Percentiles rank a stretch among this genome's conserved stretches.
phyloP scores from a whole-genome alignment of 192 early-diverging fungal species.

The Coemansia sp. region DNA sequence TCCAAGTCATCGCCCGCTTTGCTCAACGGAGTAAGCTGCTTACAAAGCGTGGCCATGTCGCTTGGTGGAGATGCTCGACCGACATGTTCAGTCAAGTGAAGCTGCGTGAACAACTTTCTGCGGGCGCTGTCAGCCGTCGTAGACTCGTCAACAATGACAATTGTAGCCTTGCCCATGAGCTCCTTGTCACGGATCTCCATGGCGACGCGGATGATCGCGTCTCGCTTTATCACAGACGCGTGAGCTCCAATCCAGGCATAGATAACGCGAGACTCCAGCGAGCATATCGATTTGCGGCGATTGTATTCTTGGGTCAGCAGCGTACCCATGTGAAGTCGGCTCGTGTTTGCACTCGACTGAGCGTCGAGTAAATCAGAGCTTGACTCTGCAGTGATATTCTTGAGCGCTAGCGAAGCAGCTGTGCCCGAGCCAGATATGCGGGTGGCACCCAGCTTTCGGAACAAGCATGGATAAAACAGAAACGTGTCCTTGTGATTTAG shows the following conservation, averaged over 20 bases:
- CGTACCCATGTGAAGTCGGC: background rate
- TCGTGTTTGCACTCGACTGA: background rate
- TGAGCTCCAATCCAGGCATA: slow-evolving; percentile 52
- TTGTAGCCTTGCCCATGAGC: slow-evolving; percentile 30
- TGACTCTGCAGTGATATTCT: background rate
- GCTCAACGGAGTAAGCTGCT: slow-evolving; percentile 34
- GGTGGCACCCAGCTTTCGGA: slow-evolving; percentile 12
- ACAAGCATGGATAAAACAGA: slow-evolving; percentile 46
- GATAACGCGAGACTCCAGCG: slow-evolving; percentile 37
- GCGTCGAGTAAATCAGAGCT: background rate
- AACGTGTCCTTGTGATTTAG: slow-evolving; percentile 55
- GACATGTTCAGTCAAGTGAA: slow-evolving; percentile 29
- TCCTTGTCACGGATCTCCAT: slow-evolving; percentile 53
- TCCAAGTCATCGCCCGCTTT: slow-evolving; percentile 42
- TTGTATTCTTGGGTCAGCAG: slow-evolving; percentile 41
- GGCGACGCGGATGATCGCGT: slow-evolving; percentile 45
- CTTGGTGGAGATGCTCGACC: slow-evolving; percentile 7
- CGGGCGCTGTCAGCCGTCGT: slow-evolving; percentile 35
- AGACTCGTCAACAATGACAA: slow-evolving; percentile 44
- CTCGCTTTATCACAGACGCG: slow-evolving; percentile 49
- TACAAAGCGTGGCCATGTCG: slow-evolving; percentile 32
- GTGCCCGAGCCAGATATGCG: background rate
- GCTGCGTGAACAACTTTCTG: slow-evolving; percentile 44
- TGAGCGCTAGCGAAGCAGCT: background rate
- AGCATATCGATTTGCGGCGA: slow-evolving; percentile 39